phyloP scores from a whole-genome alignment of 371 early-diverging fungal genomes.

The Mucor velutinosus region DNA sequence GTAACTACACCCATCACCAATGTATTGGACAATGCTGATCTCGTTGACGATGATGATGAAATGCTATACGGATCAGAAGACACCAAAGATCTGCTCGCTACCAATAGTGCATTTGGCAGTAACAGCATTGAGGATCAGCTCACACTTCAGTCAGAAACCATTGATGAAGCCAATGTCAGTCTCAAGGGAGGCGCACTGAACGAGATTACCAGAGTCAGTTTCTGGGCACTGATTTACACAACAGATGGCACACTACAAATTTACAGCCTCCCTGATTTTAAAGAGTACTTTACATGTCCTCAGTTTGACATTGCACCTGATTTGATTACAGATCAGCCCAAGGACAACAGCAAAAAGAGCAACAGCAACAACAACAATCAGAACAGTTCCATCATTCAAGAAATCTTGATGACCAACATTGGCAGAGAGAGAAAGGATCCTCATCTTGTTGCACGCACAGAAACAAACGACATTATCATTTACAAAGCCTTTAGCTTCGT shows the following conservation, averaged over 20 bases:
- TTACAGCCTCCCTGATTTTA: slow-evolving; percentile 71
- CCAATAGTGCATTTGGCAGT: not conserved
- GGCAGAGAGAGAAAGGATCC: slow-evolving; percentile 63
- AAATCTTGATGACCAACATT: slow-evolving; percentile 70
- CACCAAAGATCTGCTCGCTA: not conserved
- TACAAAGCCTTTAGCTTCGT: slow-evolving; percentile 69
- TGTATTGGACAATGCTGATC: not conserved
- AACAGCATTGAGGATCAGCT: not conserved
- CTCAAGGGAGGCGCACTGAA: slow-evolving; percentile 25
- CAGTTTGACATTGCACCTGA: slow-evolving; percentile 69
- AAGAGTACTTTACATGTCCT: slow-evolving; percentile 65
- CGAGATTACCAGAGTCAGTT: slow-evolving; percentile 29
- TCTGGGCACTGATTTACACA: slow-evolving; percentile 45
- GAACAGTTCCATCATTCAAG: slow-evolving; percentile 56
- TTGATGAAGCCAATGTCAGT: slow-evolving; percentile 50
- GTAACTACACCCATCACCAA: not conserved
- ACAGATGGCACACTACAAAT: slow-evolving; percentile 48
- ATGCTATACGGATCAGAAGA: slow-evolving; percentile 23
- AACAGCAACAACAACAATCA: not conserved
- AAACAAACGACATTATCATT: slow-evolving; percentile 70
- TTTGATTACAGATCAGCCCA: slow-evolving; percentile 57
- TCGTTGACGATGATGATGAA: slow-evolving; percentile 38
- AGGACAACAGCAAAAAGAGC: not conserved
- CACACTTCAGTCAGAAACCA: slow-evolving; percentile 15
- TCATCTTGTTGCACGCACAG: slow-evolving; percentile 72